Conservation (phyloP, 2,329 filamentous ascomycete genomes). For the Fusarium chaquense region DNA sequence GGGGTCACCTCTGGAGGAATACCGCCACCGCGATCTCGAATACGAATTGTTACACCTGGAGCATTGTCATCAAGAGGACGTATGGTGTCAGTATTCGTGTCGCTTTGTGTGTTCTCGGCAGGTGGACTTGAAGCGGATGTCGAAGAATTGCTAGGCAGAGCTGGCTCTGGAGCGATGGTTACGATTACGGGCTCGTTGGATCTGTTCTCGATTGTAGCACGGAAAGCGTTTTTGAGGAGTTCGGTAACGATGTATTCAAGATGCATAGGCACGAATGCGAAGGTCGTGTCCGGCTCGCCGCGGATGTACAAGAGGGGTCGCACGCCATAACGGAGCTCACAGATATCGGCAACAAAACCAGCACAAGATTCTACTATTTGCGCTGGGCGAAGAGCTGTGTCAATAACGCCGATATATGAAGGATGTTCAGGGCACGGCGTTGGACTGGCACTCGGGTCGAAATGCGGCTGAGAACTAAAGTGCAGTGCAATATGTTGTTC, state of each 20-base stretch:
- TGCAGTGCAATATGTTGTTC: conserved; percentile 98
- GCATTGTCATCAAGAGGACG: conserved; percentile 72
- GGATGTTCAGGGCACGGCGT: conserved; percentile 64
- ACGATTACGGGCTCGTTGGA: conserved; percentile 87
- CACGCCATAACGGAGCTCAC: conserved; percentile 94
- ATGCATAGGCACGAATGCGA: conserved; percentile 95
- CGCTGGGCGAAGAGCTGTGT: conserved; percentile 86
- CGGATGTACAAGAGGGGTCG: conserved; percentile 84
- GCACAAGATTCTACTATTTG: conserved; percentile 86
- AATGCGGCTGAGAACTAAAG: conserved; percentile 75
- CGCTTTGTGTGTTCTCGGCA: conserved; percentile 51
- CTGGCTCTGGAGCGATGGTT: conserved; percentile 82
- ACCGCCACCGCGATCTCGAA: conserved; percentile 94
- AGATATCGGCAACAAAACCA: conserved; percentile 93
- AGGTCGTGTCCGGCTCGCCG: conserved; percentile 86
- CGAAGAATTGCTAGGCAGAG: conserved; percentile 49
- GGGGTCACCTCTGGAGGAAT: conserved; percentile 86
- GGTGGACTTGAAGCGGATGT: conserved; percentile 48
- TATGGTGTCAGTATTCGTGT: conserved; percentile 62
- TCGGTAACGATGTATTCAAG: conserved; percentile 98
- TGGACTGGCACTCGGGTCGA: conserved; percentile 64
- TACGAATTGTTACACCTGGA: conserved; percentile 92
- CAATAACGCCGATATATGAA: conserved; percentile 93
- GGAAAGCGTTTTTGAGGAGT: conserved; percentile 95
- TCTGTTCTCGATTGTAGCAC: conserved; percentile 89